Conservation (phyloP, 345 rosid species). For the Brassica napus region Da-Ae NC_063445.1:49064001-49064500, state of each 20-base stretch:
- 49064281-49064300: slow-evolving; percentile 5
- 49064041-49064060: slow-evolving; percentile 38
- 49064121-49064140: slow-evolving; percentile 20
- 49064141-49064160: not conserved
- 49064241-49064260: slow-evolving; percentile 24
- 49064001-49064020: slow-evolving; percentile 12
- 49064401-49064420: too few relatives aligned
- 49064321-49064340: not conserved
- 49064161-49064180: not conserved
- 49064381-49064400: too few relatives aligned
- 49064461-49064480: too few relatives aligned
- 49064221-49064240: slow-evolving; percentile 33
- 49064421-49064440: too few relatives aligned
- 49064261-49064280: slow-evolving; percentile 22
- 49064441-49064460: too few relatives aligned
- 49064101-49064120: slow-evolving; percentile 45
- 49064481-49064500: too few relatives aligned
- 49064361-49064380: too few relatives aligned
- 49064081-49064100: slow-evolving; percentile 45
- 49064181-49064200: slow-evolving; percentile 21
- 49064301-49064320: slow-evolving; percentile 2
- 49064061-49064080: slow-evolving; percentile 41
- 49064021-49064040: slow-evolving; percentile 39
- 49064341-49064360: not conserved
- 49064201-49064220: slow-evolving; percentile 25